Evolutionary conservation across 805 yeast species (phyloP).

Genomic region (Metschnikowia reukaufii): DNA sequence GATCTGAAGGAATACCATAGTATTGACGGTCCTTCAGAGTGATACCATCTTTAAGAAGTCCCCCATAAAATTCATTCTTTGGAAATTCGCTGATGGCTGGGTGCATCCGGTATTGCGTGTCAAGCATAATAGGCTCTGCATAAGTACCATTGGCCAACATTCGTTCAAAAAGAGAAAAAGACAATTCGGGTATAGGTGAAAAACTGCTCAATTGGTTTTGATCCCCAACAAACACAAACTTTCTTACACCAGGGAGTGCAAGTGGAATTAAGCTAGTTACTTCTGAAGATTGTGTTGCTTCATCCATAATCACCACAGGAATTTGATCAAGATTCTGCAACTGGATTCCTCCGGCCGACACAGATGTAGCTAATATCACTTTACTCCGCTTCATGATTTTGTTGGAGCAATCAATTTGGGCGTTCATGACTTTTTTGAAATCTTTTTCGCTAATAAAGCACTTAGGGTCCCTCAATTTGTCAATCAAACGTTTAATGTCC

Average conservation of each 20-base stretch:
- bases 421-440: constrained; percentile 40
- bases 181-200: constrained; percentile 83
- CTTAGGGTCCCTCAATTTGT: not conserved
- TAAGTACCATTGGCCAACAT: constrained; percentile 45
- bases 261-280: constrained; percentile 86
- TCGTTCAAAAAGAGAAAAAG: constrained; percentile 85
- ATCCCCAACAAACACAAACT: constrained; percentile 88
- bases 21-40: constrained; percentile 48
- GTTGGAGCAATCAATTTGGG: not conserved
- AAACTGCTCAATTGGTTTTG: constrained; percentile 87
- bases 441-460: constrained; percentile 13
- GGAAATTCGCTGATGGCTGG: constrained; percentile 63
- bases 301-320: constrained; percentile 75
- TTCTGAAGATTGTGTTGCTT: constrained; percentile 90
- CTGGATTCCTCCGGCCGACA: constrained; percentile 81
- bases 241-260: constrained; percentile 81
- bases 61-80: constrained; percentile 49
- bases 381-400: constrained; percentile 55
- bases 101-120: constrained; percentile 70
- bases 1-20: constrained; percentile 47
- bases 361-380: constrained; percentile 87
- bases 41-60: constrained; percentile 57
- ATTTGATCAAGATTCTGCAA: constrained; percentile 58
- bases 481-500: not conserved
- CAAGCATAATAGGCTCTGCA: constrained; percentile 46